Base-by-base conservation (phyloP, 352 stramenopile species). In the Phytophthora tentaculata region DNA sequence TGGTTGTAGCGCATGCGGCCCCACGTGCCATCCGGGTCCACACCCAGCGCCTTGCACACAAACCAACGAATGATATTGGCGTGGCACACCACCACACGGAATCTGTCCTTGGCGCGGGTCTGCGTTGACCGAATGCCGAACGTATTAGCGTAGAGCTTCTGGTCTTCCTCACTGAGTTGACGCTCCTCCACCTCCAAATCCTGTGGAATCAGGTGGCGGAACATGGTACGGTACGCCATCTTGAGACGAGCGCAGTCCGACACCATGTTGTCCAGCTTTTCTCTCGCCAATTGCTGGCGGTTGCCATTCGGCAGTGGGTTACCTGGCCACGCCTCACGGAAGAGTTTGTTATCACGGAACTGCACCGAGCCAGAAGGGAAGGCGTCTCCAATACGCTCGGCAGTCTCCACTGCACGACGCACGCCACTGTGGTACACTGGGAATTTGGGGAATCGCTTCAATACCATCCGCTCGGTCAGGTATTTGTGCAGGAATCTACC, bases 41-140 rank as follows among this genome's bases (percentile, higher is more conserved):
- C 76, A 23, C 82, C 82, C 5, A 92, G 52, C n/a, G 81, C 72
- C 51, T 84, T 83, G 77, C 82, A 90, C 29, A 89, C 69, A 37
- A 92, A 89, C 80, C 80, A 90, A 20, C 81, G 82, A 56, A 92
- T 90, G 59, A 89, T 84, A 70, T 89, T 91, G 51, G 83, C 79
- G 66, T 90, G 82, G 56, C 83, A 89, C 41, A 90, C 79, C 12
- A 90, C 56, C 19, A 90, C 45, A 28, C 80, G 81, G 73, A 89
- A 92, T 45, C 58, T 67, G 63, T 65, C 85, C 62, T 62, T 83
- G 47, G 53, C 80, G 60, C 48, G 70, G 49, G 55, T 90, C 67
- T 59, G 80, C 65, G 39, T 83, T 60, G 39, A 73, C 22, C 39
- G 64, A 16, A 50, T 28, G 76, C 77, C 77, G 50, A 89, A 83